Evolutionary conservation across 345 rosid genomes (phyloP), one percentile per base, ranked within the genome.

Genomic region (Eucalyptus regnans): DNA sequence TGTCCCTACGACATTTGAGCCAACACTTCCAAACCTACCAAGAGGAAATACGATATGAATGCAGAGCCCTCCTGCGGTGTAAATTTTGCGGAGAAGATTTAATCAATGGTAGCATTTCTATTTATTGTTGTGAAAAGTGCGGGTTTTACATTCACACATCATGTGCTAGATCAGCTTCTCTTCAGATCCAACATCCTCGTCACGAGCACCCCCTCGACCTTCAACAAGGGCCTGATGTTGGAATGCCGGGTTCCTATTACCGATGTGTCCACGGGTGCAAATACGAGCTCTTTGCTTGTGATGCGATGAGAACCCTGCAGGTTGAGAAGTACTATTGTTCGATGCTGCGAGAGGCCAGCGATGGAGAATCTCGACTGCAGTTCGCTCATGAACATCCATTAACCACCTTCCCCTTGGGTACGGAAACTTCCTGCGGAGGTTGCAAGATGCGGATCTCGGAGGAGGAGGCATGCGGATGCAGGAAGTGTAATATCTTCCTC

Each of bases 261-360:
- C 68, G 4, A 60, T 60, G 68, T 60, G 3, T 0, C 60, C 12
- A 1, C 8, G 60, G 60, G 27, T 54, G 15, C 15, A 0, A 12
- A 0, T 29, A 3, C 9, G 0, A 0, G 71, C 17, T 62, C 33
- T 0, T 0, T 0, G 17, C 33, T 9, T 0, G 4, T 3, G 1
- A 0, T 29, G 37, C 31, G 17, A 29, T 14, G 37, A 2, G 0
- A 14, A 13, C 71, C 15, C 71, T n/a, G 71, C 31, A 31, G 71
- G 37, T 31, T 66, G 41, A 66, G 79, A 64, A n/a, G 76, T 15
- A n/a, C 41, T n/a, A 64, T 14, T 7, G 20, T 4, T 64, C 20
- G 76, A n/a, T n/a, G 1, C 76, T n/a, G 20, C 41, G 2, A n/a
- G 76, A 64, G 76, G 41, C 41, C 41, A 9, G 41, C 5, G 18